Evolutionary conservation across 2,329 filamentous ascomycete genomes (phyloP).

Genomic region (Hypocreales sp.): DNA sequence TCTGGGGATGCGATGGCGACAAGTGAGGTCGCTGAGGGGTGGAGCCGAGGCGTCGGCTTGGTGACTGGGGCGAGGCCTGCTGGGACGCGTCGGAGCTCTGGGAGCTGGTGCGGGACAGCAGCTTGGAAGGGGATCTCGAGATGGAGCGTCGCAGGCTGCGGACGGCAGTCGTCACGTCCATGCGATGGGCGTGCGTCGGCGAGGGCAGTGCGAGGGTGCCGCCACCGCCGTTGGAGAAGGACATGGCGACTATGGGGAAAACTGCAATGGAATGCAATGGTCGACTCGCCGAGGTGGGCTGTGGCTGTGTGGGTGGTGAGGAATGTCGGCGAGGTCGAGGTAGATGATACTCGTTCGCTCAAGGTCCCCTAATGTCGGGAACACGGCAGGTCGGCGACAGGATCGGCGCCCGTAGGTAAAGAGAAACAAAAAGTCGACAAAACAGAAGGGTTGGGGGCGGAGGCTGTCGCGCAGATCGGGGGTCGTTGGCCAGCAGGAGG

Average conservation of each 20-base stretch:
- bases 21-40: conserved; percentile 20
- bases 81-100: conserved; percentile 32
- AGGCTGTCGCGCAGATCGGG: no score
- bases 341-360: no score
- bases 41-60: conserved; percentile 26
- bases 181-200: conserved; percentile 67
- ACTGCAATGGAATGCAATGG: conserved; percentile 12
- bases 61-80: conserved; percentile 32
- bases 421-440: neutral
- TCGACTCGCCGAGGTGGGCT: no score
- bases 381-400: no score
- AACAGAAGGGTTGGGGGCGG: no score
- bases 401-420: no score
- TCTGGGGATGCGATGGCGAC: conserved; percentile 15
- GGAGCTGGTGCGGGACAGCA: conserved; percentile 39
- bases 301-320: conserved; percentile 8
- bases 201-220: conserved; percentile 78
- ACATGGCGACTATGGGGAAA: conserved; percentile 26
- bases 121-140: conserved; percentile 88
- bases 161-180: conserved; percentile 69
- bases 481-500: no score
- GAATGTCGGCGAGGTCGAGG: conserved; percentile 9
- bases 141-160: conserved; percentile 74
- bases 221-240: conserved; percentile 44
- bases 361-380: no score